phyloP scores from a whole-genome alignment of 1,284 basidiomycete species.

The Apiotrichum mycotoxinovorans region DNA sequence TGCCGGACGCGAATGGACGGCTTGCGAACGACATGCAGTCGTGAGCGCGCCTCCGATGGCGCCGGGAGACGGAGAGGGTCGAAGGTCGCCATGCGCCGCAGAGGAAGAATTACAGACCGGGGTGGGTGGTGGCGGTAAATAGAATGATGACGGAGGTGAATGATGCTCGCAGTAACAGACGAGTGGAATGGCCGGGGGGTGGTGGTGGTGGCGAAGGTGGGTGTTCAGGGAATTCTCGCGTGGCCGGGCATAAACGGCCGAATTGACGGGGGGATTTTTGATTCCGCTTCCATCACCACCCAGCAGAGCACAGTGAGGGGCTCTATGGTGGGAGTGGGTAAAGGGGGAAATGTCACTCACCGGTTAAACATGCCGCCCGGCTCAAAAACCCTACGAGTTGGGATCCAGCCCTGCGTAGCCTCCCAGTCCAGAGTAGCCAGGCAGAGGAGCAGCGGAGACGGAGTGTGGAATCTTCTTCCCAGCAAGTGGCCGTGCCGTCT shows the following conservation, averaged over 20 bases:
- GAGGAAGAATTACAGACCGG: neutral
- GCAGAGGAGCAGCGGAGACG: no score
- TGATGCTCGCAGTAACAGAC: neutral
- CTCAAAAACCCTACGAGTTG: no score
- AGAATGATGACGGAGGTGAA: neutral
- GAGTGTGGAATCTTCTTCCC: no score
- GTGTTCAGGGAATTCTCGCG: neutral
- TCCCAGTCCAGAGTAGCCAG: no score
- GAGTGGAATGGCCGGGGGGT: neutral
- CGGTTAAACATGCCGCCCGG: no score
- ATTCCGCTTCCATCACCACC: neutral
- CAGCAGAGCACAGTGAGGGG: no score
- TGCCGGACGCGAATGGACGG: conserved; percentile 36
- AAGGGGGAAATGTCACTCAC: no score
- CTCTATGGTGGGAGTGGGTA: no score
- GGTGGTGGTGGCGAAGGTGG: neutral
- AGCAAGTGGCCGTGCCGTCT: no score
- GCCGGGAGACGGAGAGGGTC: neutral
- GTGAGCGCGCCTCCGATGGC: conserved; percentile 5
- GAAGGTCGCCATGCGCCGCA: conserved; percentile 6
- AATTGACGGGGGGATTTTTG: neutral
- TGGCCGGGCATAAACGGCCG: conserved; percentile 4
- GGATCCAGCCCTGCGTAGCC: no score
- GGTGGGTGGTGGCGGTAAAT: no score
- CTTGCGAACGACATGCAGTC: conserved; percentile 33